A percentile compares a stretch with the other conserved stretches of the same genome.
phyloP scores from a whole-genome alignment of 1,284 basidiomycete species.

The Trametes sp. region DNA sequence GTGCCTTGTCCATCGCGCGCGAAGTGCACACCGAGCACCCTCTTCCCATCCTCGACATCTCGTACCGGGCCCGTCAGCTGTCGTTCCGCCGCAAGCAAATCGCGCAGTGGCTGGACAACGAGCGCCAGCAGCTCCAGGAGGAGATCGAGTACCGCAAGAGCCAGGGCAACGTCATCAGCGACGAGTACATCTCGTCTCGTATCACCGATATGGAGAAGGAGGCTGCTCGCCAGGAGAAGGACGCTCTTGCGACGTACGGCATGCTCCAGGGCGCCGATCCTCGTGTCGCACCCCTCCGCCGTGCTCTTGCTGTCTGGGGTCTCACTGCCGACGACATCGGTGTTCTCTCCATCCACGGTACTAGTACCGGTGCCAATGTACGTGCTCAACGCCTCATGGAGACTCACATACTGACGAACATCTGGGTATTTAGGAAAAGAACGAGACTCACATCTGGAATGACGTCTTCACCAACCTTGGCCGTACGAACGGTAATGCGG shows the following conservation, averaged over 20 bases:
- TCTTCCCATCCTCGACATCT: slow-evolving; percentile 79
- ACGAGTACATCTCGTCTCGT: slow-evolving; percentile 76
- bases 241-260: slow-evolving; percentile 88
- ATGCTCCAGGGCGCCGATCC: slow-evolving; percentile 94
- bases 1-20: slow-evolving; percentile 86
- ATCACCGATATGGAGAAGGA: slow-evolving; percentile 89
- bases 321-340: slow-evolving; percentile 93
- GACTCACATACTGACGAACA: slow-evolving; percentile 8
- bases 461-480: slow-evolving; percentile 89
- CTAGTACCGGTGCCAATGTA: slow-evolving; percentile 94
- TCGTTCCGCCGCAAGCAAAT: slow-evolving; percentile 94
- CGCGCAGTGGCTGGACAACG: slow-evolving; percentile 91
- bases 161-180: slow-evolving; percentile 61
- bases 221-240: slow-evolving; percentile 89
- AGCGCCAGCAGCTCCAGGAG: slow-evolving; percentile 82
- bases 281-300: slow-evolving; percentile 88
- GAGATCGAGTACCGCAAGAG: slow-evolving; percentile 74
- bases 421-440: slow-evolving; percentile 77
- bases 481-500: slow-evolving; percentile 92
- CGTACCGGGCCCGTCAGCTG: slow-evolving; percentile 91
- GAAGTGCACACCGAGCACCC: slow-evolving; percentile 81
- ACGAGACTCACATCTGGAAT: slow-evolving; percentile 98
- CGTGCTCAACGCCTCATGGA: slow-evolving; percentile 32
- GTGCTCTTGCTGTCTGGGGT: slow-evolving; percentile 96
- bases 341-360: slow-evolving; percentile 90